Evolutionary conservation across 2,329 filamentous ascomycete species (phyloP).

Genomic region (Torrubiella hemipterigena): DNA sequence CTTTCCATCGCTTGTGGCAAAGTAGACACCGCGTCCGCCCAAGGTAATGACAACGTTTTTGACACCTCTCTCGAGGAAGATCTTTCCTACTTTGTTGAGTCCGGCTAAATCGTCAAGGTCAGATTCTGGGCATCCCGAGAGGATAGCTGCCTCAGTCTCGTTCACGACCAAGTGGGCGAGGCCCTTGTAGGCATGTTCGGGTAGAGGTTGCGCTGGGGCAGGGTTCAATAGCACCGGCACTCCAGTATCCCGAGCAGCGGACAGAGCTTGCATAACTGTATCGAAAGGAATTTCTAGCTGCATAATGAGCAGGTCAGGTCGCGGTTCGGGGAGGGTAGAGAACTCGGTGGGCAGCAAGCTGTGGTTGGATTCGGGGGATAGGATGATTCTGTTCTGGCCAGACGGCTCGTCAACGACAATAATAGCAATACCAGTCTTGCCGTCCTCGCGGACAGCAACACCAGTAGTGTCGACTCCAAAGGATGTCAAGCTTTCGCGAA

Average conservation of each 20-base stretch:
- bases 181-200: conserved; percentile 49
- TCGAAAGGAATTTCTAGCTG: conserved; percentile 66
- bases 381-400: conserved; percentile 66
- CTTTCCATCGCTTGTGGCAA: conserved; percentile 29
- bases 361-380: conserved; percentile 61
- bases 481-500: conserved; percentile 44
- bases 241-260: conserved; percentile 29
- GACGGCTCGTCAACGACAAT: conserved; percentile 64
- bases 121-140: conserved; percentile 43
- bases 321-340: conserved; percentile 16
- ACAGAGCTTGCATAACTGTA: conserved; percentile 51
- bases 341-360: conserved; percentile 25
- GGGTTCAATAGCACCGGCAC: conserved; percentile 73
- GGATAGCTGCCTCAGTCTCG: conserved; percentile 73
- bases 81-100: conserved; percentile 33
- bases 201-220: conserved; percentile 61
- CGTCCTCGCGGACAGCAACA: conserved; percentile 29
- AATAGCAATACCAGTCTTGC: conserved; percentile 58
- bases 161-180: conserved; percentile 79
- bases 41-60: conserved; percentile 73
- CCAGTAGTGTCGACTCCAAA: conserved; percentile 51
- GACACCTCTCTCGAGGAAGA: conserved; percentile 60
- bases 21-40: conserved; percentile 68
- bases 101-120: conserved; percentile 35
- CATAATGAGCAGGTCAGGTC: conserved; percentile 56